Base-by-base conservation (phyloP, 176 grass and related monocot species). In the Oryza glumipatula region DNA sequence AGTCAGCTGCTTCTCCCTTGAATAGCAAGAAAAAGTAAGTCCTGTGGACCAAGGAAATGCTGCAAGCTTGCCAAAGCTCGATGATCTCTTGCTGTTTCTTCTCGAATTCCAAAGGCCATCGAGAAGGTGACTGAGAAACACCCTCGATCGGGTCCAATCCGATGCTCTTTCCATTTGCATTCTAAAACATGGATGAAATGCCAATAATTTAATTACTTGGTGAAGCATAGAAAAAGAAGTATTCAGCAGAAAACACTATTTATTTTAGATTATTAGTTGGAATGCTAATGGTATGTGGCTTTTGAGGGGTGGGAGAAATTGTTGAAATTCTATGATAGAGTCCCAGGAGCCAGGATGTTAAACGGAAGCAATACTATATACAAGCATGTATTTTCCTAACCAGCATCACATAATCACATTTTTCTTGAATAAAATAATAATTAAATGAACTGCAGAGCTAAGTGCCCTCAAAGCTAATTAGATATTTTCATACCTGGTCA, bases 1-100 rank as follows among this genome's bases (percentile, higher is more conserved):
- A 90, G 36, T 99, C 93, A 47, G 93, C 85, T 30, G 86, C 78
- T 78, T 99, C 93, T 36, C 96, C 96, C 90, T 94, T 99, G 88
- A 99, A 99, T 17, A 99, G 67, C 70, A 94, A 71, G 88, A 92
- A 99, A 72, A 99, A 96, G 74, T 95, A 94, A 13, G 96, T 99
- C 79, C 96, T 91, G 70, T 99, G 96, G 67, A 96, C 88, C 44
- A 99, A 73, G 9, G 96, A 94, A 69, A 96, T 94, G 79, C 91
- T 74, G 67, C 96, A 99, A 16, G 86, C 81, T 17, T 94, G 89
- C 96, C 96, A 99, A 49, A 96, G 88, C 33, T 94, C 80, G 39
- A 99, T 92, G 70, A 99, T 96, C 69, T 91, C 88, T 77, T 91
- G 91, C 22, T 96, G 96, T 36, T 92, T 94, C 76, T 85, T 95